A percentile compares a stretch with the other conserved stretches of the same genome.
Conservation (phyloP, 805 yeast genomes). For the Metschnikowia baotianmanensis region DNA sequence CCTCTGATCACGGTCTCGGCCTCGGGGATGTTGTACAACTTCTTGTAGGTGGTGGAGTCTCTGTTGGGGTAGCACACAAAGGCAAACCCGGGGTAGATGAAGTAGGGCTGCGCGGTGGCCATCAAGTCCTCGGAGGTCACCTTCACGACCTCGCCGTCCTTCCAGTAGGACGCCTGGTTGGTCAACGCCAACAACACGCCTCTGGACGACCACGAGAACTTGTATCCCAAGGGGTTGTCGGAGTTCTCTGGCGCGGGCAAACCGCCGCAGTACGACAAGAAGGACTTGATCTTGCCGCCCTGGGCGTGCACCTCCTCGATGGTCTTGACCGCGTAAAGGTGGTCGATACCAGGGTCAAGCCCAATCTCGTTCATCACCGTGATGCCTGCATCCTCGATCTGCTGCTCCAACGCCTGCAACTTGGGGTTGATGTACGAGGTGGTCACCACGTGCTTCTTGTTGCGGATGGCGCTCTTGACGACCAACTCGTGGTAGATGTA, state of each 20-base stretch:
- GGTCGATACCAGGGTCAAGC: constrained; percentile 98
- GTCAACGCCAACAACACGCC: constrained; percentile 95
- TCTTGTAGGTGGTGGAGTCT: constrained; percentile 92
- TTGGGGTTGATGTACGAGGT: constrained; percentile 97
- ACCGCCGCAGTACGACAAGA: constrained; percentile 98
- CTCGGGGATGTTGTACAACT: constrained; percentile 92
- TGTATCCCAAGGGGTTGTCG: constrained; percentile 97
- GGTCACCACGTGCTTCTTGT: constrained; percentile 83
- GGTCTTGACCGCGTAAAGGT: constrained; percentile 96
- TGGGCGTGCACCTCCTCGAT: constrained; percentile 91
- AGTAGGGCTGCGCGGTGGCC: constrained; percentile 94
- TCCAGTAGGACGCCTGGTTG: constrained; percentile 87
- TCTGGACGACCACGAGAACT: constrained; percentile 98
- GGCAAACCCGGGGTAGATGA: constrained; percentile 92
- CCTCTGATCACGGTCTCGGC: constrained; percentile 97
- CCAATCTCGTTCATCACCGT: constrained; percentile 99
- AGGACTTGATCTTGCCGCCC: constrained; percentile 90
- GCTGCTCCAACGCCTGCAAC: constrained; percentile 78
- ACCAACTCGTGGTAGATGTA: constrained; percentile 92
- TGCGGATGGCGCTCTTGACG: constrained; percentile 88
- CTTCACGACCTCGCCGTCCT: constrained; percentile 77
- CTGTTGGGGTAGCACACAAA: constrained; percentile 97
- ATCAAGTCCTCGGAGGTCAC: constrained; percentile 88
- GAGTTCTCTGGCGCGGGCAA: constrained; percentile 97
- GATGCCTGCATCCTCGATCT: constrained; percentile 91